phyloP scores from a whole-genome alignment of 148 eudicot species.

The Cornus florida region DNA sequence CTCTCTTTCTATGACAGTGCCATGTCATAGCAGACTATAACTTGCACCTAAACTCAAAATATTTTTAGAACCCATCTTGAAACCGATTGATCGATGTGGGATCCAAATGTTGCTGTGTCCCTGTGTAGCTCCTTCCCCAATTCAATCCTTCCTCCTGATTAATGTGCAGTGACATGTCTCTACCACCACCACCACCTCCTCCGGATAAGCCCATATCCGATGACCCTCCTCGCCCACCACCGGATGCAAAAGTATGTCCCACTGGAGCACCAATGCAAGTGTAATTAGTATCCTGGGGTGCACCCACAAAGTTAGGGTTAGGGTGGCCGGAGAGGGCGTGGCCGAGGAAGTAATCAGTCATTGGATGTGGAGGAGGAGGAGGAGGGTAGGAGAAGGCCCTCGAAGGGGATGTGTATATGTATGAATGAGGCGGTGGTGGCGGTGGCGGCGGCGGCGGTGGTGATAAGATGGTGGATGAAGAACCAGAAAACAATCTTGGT shows the following conservation, averaged over 20 bases:
- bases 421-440: conserved; percentile 26
- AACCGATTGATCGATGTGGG: conserved; percentile 28
- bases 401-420: conserved; percentile 46
- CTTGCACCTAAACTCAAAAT: conserved; percentile 8
- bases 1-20: neutral
- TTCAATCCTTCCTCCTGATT: conserved; percentile 21
- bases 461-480: conserved; percentile 32
- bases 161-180: conserved; percentile 21
- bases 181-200: conserved; percentile 25
- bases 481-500: conserved; percentile 47
- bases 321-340: conserved; percentile 42
- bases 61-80: conserved; percentile 35
- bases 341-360: conserved; percentile 54
- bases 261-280: conserved; percentile 85
- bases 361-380: conserved; percentile 26
- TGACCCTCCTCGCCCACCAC: conserved; percentile 10
- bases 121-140: conserved; percentile 23
- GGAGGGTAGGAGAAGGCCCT: neutral
- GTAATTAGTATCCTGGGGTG: conserved; percentile 36
- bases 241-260: conserved; percentile 30
- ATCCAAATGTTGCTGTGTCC: conserved; percentile 15
- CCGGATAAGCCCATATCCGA: neutral
- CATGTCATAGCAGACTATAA: neutral
- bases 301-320: conserved; percentile 2
- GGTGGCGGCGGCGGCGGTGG: conserved; percentile 36